phyloP scores from a whole-genome alignment of 352 stramenopile species.

The Pythium aphanidermatum region DNA sequence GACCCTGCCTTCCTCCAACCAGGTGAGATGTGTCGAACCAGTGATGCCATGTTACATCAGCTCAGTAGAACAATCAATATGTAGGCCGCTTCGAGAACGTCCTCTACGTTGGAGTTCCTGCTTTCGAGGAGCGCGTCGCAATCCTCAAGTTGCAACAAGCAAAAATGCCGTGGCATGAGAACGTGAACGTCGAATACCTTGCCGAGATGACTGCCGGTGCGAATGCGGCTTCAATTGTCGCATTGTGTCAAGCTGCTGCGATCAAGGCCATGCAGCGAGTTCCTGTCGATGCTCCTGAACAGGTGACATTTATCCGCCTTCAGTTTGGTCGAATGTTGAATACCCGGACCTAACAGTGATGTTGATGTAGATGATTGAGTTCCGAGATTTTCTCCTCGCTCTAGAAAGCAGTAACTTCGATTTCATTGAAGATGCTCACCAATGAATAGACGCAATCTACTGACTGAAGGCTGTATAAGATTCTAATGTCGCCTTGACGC shows the following conservation, averaged over 20 bases:
- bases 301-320: too few relatives aligned
- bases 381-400: conserved; percentile 17
- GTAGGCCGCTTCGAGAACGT: conserved; percentile 81
- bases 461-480: conserved; percentile 37
- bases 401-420: conserved; percentile 13
- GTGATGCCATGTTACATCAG: too few relatives aligned
- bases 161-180: conserved; percentile 65
- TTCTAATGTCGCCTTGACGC: conserved; percentile 41
- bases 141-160: conserved; percentile 60
- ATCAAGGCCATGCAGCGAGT: conserved; percentile 70
- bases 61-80: too few relatives aligned
- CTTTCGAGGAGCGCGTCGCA: conserved; percentile 35
- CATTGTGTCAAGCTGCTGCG: conserved; percentile 60
- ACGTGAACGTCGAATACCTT: conserved; percentile 42
- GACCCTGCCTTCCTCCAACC: conserved; percentile 79
- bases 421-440: too few relatives aligned
- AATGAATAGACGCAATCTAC: neutral
- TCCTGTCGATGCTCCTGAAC: neutral
- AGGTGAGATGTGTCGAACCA: too few relatives aligned
- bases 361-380: conserved; percentile 27
- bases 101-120: conserved; percentile 64
- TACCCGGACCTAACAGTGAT: conserved; percentile 24
- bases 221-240: conserved; percentile 70
- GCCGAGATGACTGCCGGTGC: conserved; percentile 50
- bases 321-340: too few relatives aligned